Conservation (phyloP, 352 stramenopile species). For the Phytophthora foliorum region DNA sequence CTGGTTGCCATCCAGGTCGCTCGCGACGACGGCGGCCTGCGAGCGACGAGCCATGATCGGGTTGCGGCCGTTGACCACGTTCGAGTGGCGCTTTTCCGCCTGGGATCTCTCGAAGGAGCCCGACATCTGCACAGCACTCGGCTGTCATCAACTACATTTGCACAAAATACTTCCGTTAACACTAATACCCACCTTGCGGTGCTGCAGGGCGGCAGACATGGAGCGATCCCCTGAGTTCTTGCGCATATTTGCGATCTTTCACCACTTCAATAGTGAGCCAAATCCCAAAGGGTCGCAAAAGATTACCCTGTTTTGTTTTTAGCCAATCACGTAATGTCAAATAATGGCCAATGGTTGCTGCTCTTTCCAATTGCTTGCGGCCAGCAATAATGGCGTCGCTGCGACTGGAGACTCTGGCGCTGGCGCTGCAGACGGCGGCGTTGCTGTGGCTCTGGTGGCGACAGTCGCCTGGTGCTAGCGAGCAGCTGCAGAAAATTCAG, state of each 20-base stretch:
- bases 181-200: conserved; percentile 52
- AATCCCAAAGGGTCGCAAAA: conserved; percentile 9
- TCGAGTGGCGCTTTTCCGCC: conserved; percentile 49
- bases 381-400: conserved; percentile 27
- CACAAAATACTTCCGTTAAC: background rate
- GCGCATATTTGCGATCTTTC: conserved; percentile 35
- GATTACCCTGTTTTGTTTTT: conserved; percentile 11
- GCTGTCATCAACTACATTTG: background rate
- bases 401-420: conserved; percentile 36
- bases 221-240: conserved; percentile 48
- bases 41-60: conserved; percentile 19
- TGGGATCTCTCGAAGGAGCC: conserved; percentile 51
- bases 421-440: conserved; percentile 42
- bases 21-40: background rate
- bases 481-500: conserved; percentile 20
- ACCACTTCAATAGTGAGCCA: conserved; percentile 10
- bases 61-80: conserved; percentile 39
- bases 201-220: conserved; percentile 62
- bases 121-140: conserved; percentile 31
- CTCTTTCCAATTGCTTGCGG: background rate
- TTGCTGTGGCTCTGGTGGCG: conserved; percentile 43
- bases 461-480: conserved; percentile 4
- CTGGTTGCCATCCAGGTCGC: background rate
- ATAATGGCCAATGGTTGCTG: conserved; percentile 29
- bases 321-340: conserved; percentile 14